Evolutionary conservation across 2,329 filamentous ascomycete species (phyloP), one percentile per base, ranked within the genome.

Genomic region (Microsporum ferrugineum): DNA sequence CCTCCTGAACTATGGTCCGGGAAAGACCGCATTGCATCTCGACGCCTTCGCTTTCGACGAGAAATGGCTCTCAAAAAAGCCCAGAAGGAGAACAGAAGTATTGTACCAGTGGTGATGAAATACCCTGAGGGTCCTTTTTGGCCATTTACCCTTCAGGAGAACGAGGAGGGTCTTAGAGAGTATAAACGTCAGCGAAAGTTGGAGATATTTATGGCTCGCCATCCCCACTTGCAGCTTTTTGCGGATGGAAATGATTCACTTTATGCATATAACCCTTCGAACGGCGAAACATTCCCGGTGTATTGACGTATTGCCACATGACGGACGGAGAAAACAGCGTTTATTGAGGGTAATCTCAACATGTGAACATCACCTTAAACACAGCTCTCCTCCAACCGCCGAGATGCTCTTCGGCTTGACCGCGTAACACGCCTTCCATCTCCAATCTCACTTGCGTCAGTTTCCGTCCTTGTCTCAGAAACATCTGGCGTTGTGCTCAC

Each of bases 381-480:
- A 55, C 29, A 34, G 12, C 27, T 34, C 14, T 55, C 51, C 12
- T 55, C 51, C 6, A 55, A 8, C 31, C 51, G 31, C 7, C 57
- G 41, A n/a, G 70, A 70, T 47, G 68, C 68, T 38, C 69, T 67
- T 45, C 72, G 69, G 58, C 66, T 73, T 12, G 72, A 69, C 56
- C 74, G 67, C 10, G 71, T 75, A 62, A 68, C 68, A 45, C 72
- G 70, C 43, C 70, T 69, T 49, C 71, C 68, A 23, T 75, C 72
- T 29, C 65, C 65, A 36, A 65, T 64, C 53, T 75, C 74, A 59
- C 71, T 75, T 2, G 68, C 64, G 36, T 75, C 73, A 2, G 73
- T 73, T 59, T 75, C 74, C 2, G 71, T 74, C 62, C 67, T 71
- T 27, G 67, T 64, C 58, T 76, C 74, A 12, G 72, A 74, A 23